phyloP scores from a whole-genome alignment of 2,329 filamentous ascomycete genomes.

The Diaporthe sp. region DNA sequence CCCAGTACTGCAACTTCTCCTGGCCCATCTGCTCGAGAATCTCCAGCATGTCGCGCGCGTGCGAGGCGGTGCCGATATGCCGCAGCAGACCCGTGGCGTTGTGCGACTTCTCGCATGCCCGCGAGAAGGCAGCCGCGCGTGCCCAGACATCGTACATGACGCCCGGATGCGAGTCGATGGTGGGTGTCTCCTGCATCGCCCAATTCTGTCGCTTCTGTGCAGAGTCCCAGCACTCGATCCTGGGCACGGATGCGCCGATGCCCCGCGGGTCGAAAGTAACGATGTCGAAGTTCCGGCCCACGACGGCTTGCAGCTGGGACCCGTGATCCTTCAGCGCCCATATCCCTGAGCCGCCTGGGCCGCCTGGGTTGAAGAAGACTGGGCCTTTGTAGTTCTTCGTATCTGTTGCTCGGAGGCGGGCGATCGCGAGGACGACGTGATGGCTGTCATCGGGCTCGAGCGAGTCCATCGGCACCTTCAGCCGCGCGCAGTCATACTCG shows the following conservation, averaged over 20 bases:
- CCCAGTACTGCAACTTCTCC: constrained; percentile 63
- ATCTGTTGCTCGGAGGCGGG: constrained; percentile 51
- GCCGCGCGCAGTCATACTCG: constrained; percentile 52
- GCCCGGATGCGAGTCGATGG: constrained; percentile 61
- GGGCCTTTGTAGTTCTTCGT: constrained; percentile 47
- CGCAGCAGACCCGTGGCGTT: constrained; percentile 51
- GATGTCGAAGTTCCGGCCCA: constrained; percentile 63
- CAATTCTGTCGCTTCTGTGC: constrained; percentile 57
- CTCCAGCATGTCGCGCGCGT: constrained; percentile 62
- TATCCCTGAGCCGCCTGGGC: constrained; percentile 62
- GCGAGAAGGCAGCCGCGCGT: constrained; percentile 56
- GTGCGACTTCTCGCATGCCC: constrained; percentile 57
- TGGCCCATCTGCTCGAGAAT: constrained; percentile 57
- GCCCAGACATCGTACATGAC: constrained; percentile 60
- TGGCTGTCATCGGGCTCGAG: constrained; percentile 49
- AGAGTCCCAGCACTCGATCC: constrained; percentile 64
- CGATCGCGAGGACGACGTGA: constrained; percentile 52
- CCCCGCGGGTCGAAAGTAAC: constrained; percentile 66
- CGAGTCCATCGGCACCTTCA: constrained; percentile 58
- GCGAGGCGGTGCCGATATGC: constrained; percentile 58
- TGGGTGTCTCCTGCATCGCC: constrained; percentile 57
- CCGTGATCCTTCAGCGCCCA: constrained; percentile 52
- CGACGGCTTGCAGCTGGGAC: constrained; percentile 55
- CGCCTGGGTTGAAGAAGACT: constrained; percentile 57
- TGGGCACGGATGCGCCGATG: constrained; percentile 63